phyloP scores from a whole-genome alignment of 805 yeast species.

The Kodamaea neixiangensis region DNA sequence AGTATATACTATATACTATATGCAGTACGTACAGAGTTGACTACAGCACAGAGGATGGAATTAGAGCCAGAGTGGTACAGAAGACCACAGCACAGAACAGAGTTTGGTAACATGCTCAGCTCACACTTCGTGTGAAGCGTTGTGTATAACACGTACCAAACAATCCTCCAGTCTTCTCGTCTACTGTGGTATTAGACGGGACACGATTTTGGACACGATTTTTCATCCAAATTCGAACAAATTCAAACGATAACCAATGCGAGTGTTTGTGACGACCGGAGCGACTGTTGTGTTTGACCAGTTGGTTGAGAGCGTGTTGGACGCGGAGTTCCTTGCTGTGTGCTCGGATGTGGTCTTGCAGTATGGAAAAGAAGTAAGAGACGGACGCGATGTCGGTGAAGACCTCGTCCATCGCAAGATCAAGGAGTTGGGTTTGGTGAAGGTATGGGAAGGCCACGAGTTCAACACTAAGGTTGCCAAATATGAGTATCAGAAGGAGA shows the following conservation, averaged over 20 bases:
- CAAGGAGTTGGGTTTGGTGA: neutral
- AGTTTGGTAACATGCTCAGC: too few species aligned
- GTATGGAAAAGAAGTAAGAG: slow-evolving; percentile 49
- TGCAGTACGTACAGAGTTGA: too few species aligned
- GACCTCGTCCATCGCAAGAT: neutral
- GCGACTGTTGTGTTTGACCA: slow-evolving; percentile 82
- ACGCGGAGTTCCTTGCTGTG: neutral
- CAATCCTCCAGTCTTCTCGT: too few species aligned
- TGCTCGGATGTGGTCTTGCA: slow-evolving; percentile 44
- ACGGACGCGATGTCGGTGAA: neutral
- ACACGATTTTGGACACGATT: neutral
- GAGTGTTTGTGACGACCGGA: slow-evolving; percentile 51
- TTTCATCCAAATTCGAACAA: neutral
- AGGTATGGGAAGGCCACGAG: neutral
- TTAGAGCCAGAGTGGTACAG: too few species aligned
- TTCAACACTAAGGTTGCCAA: neutral
- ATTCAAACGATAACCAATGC: neutral
- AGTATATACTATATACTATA: too few species aligned
- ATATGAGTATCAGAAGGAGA: neutral
- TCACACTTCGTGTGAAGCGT: too few species aligned
- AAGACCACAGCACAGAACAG: too few species aligned
- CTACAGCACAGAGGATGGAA: too few species aligned
- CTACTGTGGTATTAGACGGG: neutral
- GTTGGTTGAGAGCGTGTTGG: slow-evolving; percentile 39
- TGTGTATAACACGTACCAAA: too few species aligned